Evolutionary conservation across 176 grass and related monocot genomes (phyloP).

Genomic region (Leersia perrieri): DNA sequence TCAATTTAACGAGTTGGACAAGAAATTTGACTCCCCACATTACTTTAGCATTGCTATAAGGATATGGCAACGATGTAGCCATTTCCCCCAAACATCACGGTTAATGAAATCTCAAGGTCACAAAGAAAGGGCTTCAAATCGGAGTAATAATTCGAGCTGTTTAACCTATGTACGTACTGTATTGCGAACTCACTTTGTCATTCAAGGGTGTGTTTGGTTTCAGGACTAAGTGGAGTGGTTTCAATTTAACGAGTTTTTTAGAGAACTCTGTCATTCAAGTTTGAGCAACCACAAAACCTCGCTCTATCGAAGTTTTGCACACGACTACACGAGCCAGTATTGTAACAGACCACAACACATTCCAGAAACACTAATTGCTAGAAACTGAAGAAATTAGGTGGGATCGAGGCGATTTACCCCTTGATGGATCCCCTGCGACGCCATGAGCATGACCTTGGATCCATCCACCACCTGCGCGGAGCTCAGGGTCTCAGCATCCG

Average conservation of each 20-base stretch:
- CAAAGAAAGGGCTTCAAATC: background rate
- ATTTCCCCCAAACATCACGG: background rate
- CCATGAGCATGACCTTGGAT: conserved; percentile 92
- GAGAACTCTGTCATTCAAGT: background rate
- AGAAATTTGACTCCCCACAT: background rate
- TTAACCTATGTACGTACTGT: background rate
- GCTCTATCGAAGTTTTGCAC: background rate
- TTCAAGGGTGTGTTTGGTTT: too few relatives aligned
- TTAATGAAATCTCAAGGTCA: background rate
- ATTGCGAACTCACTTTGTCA: background rate
- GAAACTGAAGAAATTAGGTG: background rate
- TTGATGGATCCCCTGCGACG: conserved; percentile 87
- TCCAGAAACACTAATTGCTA: background rate
- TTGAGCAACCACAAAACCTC: background rate
- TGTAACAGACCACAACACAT: background rate
- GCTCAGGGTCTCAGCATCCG: conserved; percentile 48
- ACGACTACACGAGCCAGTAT: background rate
- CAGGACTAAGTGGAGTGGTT: too few relatives aligned
- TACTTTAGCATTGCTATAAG: conserved; percentile 2
- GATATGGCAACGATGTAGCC: background rate
- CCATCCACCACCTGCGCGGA: conserved; percentile 58
- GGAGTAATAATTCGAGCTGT: background rate
- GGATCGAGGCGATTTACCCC: conserved; percentile 55
- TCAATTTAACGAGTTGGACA: background rate
- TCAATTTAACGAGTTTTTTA: too few relatives aligned